A percentile compares a stretch with the other conserved stretches of the same genome.
Conservation (phyloP, 345 rosid species). For the Citrus cavaleriei region DNA sequence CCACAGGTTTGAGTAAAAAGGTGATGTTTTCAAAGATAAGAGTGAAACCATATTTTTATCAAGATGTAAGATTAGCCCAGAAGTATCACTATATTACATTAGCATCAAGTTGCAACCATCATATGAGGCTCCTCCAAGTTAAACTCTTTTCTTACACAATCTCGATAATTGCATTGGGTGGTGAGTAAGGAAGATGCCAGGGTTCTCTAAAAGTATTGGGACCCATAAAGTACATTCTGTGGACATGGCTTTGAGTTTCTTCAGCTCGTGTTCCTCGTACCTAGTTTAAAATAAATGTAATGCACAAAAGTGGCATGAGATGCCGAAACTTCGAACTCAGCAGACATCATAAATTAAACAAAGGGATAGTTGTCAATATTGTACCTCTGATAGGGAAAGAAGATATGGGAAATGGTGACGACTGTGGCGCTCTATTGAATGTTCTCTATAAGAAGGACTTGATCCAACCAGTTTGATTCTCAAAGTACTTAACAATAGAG, state of each 20-base stretch:
- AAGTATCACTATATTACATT: slow-evolving; percentile 9
- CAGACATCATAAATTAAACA: slow-evolving; percentile 6
- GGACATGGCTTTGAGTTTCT: slow-evolving; percentile 91
- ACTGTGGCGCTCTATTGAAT: slow-evolving; percentile 61
- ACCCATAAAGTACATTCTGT: slow-evolving; percentile 96
- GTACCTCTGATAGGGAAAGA: slow-evolving; percentile 90
- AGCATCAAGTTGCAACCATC: slow-evolving; percentile 19
- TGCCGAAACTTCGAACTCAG: slow-evolving; percentile 1
- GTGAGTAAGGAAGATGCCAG: slow-evolving; percentile 97
- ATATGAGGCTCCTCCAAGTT: background rate
- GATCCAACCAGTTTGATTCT: slow-evolving; percentile 70
- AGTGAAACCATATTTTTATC: background rate
- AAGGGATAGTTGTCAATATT: slow-evolving; percentile 10
- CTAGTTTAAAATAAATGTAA: slow-evolving; percentile 36
- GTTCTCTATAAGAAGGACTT: slow-evolving; percentile 46
- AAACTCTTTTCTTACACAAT: slow-evolving; percentile 70
- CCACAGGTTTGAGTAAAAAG: background rate
- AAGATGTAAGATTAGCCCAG: slow-evolving; percentile 10
- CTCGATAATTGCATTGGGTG: slow-evolving; percentile 83
- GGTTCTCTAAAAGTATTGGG: slow-evolving; percentile 97
- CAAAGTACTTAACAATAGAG: slow-evolving; percentile 62
- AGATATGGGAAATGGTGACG: slow-evolving; percentile 76
- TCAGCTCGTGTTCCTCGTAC: slow-evolving; percentile 89
- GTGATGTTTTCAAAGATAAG: background rate
- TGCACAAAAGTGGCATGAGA: slow-evolving; percentile 12